A percentile compares a stretch with the other conserved stretches of the same genome.
Conservation (phyloP, 1,284 basidiomycete genomes). For the Cutaneotrichosporon cutaneum region DNA sequence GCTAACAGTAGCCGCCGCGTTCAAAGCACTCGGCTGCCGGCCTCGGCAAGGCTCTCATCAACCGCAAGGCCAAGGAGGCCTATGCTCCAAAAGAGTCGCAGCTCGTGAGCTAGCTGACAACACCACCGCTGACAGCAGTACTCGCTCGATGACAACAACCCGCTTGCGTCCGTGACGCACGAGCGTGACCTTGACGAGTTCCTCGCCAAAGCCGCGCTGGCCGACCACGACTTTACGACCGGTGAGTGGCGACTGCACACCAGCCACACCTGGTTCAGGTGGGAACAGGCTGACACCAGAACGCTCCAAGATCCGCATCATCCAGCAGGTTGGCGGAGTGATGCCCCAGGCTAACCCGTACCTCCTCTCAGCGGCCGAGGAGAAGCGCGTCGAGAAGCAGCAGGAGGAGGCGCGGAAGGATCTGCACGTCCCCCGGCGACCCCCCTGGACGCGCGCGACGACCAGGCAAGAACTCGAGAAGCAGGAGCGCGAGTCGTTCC, state of each 20-base stretch:
- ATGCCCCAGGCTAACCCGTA: conserved; percentile 72
- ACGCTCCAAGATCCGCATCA: conserved; percentile 85
- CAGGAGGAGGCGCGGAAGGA: conserved; percentile 71
- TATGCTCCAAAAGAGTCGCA: conserved; percentile 68
- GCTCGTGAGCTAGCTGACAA: conserved; percentile 59
- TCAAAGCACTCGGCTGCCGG: conserved; percentile 59
- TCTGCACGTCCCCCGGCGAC: conserved; percentile 72
- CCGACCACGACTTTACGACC: conserved; percentile 95
- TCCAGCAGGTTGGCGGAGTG: conserved; percentile 63
- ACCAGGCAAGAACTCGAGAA: conserved; percentile 74
- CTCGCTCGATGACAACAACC: conserved; percentile 70
- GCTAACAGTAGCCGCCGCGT: conserved; percentile 33
- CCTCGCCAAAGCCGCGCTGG: conserved; percentile 88
- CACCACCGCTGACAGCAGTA: conserved; percentile 58
- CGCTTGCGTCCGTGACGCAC: conserved; percentile 89
- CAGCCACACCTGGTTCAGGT: not conserved
- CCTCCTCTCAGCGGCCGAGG: conserved; percentile 79
- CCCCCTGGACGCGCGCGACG: conserved; percentile 79
- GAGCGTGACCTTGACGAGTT: conserved; percentile 96
- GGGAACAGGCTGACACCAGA: conserved; percentile 58
- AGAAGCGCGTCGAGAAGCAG: conserved; percentile 68
- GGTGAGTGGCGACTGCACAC: conserved; percentile 58
- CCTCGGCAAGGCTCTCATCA: conserved; percentile 86
- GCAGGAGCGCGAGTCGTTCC: conserved; percentile 81
- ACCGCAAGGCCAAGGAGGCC: conserved; percentile 79